Evolutionary conservation across 2,329 filamentous ascomycete species (phyloP).

Genomic region (Aspergillus ustus): DNA sequence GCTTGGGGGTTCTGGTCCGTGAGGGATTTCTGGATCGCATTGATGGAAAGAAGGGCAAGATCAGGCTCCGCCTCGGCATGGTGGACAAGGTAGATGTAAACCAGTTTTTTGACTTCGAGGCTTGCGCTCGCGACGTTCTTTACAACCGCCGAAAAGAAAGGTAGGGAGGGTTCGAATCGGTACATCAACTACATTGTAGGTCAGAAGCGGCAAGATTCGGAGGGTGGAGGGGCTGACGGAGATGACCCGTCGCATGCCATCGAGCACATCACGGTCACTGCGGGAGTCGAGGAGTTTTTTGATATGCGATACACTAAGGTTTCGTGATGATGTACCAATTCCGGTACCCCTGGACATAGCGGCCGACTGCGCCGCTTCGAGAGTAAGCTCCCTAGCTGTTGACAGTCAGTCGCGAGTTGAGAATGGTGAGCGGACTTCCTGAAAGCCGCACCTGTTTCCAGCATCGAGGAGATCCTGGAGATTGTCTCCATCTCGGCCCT

Average conservation of each 20-base stretch:
- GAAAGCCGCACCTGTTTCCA: slow-evolving; percentile 79
- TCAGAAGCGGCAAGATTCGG: slow-evolving; percentile 22
- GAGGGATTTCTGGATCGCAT: slow-evolving; percentile 97
- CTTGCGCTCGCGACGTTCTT: slow-evolving; percentile 97
- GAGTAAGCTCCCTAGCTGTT: slow-evolving; percentile 90
- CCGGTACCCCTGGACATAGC: slow-evolving; percentile 58
- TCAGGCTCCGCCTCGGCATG: slow-evolving; percentile 97
- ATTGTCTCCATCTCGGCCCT: slow-evolving; percentile 82
- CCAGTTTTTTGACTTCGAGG: slow-evolving; percentile 94
- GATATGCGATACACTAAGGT: slow-evolving; percentile 79
- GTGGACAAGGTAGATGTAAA: slow-evolving; percentile 97
- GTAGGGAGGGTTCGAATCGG: slow-evolving; percentile 80
- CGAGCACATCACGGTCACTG: slow-evolving; percentile 88
- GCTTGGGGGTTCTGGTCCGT: slow-evolving; percentile 91
- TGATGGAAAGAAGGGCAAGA: slow-evolving; percentile 93
- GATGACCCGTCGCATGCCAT: slow-evolving; percentile 86
- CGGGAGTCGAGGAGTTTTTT: slow-evolving; percentile 95
- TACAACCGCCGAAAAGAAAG: slow-evolving; percentile 96
- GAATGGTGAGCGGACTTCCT: neutral
- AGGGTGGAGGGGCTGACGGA: slow-evolving; percentile 58
- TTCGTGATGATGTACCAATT: slow-evolving; percentile 64
- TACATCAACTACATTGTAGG: slow-evolving; percentile 82
- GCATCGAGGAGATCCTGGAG: slow-evolving; percentile 86
- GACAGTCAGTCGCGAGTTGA: slow-evolving; percentile 24
- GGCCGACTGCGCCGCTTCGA: slow-evolving; percentile 93